Conservation (phyloP, 2,329 filamentous ascomycete species). For the Aspergillus jensenii region DNA sequence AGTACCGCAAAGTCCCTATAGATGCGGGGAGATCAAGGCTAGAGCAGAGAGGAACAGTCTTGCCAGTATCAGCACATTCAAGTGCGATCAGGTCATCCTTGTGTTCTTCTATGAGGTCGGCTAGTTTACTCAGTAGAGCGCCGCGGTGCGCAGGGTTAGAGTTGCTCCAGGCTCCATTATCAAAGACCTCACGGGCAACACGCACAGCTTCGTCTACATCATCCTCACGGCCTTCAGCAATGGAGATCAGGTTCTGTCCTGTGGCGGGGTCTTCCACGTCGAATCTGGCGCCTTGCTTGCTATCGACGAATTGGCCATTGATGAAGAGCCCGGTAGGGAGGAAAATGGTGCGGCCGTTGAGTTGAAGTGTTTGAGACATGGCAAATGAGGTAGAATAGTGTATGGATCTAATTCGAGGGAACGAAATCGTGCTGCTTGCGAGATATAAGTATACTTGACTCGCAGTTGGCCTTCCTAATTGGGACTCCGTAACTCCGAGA, state of each 20-base stretch:
- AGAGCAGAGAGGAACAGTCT: slow-evolving; percentile 20
- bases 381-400: no score
- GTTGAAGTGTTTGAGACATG: background rate
- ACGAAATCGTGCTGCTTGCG: background rate
- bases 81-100: slow-evolving; percentile 25
- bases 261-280: background rate
- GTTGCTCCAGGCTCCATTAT: slow-evolving; percentile 21
- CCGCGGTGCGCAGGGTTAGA: slow-evolving; percentile 25
- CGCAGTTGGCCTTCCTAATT: background rate
- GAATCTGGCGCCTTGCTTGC: background rate
- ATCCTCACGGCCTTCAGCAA: slow-evolving; percentile 31
- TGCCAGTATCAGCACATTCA: slow-evolving; percentile 32
- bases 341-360: background rate
- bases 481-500: background rate
- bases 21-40: slow-evolving; percentile 61
- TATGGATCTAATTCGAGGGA: no score
- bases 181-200: slow-evolving; percentile 29
- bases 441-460: background rate
- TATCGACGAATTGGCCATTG: background rate
- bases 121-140: slow-evolving; percentile 23
- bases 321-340: background rate
- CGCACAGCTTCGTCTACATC: slow-evolving; percentile 35
- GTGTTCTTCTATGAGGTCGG: slow-evolving; percentile 27
- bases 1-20: slow-evolving; percentile 71
- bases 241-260: slow-evolving; percentile 22